Evolutionary conservation across 352 stramenopile species (phyloP), one percentile per base, ranked within the genome.

Genomic region (Globisporangium ultimum): DNA sequence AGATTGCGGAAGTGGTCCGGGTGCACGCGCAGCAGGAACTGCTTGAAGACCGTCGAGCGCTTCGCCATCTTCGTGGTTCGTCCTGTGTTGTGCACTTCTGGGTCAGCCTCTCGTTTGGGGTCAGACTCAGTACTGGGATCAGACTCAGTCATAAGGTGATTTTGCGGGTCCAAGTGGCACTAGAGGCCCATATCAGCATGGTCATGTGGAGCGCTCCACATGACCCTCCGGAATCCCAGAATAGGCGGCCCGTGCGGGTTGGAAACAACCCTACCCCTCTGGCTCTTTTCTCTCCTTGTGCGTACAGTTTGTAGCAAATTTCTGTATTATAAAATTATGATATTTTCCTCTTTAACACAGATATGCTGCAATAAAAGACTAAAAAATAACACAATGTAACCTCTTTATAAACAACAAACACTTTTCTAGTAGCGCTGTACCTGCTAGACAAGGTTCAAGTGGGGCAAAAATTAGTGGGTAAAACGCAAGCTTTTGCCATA

Each of bases 1-100:
- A 78, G 58, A n/a, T 66, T 70, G 58, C 55, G 79, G 71, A 87
- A 89, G 67, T 81, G 79, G 63, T 89, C 79, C 2, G 79, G 79
- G 53, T 89, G 79, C 45, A 89, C 76, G 32, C 79, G 79, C 59
- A 89, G 75, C 42, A 89, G 61, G 68, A 87, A 89, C 71, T 89
- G 76, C 67, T 87, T 87, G 60, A 87, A 72, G 50, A 71, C 76
- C 48, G 60, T 65, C 18, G 79, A 89, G 47, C 74, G 68, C 56
- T 74, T 78, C 38, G 63, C 69, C 63, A 78, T 78, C n/a, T 22
- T 60, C 24, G 3, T 15, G 7, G 28, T 7, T 48, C 12, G 36
- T 14, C 6, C 38, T 46, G 47, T 50, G 43, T 24, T 24, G 24
- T 28, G 24, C 24, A 5, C 24, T 28, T 28, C 28, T 5, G 28